Percentiles rank a stretch among this genome's conserved stretches.
phyloP scores from a whole-genome alignment of 2,329 filamentous ascomycete genomes.

The Clathrospora elynae region DNA sequence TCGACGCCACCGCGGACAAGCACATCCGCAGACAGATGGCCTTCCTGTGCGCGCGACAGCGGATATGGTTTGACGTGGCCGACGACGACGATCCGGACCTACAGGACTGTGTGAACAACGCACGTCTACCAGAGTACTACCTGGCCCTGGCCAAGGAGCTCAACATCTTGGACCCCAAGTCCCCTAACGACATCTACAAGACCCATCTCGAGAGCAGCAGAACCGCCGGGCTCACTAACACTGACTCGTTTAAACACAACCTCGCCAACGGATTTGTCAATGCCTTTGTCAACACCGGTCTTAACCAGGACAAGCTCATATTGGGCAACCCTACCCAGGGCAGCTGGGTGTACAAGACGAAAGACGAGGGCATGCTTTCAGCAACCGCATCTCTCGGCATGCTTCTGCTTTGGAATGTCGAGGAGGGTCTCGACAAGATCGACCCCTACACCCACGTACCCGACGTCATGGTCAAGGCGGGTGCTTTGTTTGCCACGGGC shows the following conservation, averaged over 20 bases:
- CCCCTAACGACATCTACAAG: conserved; percentile 99
- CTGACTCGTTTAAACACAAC: conserved; percentile 95
- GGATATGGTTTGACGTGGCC: conserved; percentile 78
- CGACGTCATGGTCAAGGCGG: conserved; percentile 86
- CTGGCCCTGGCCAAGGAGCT: conserved; percentile 92
- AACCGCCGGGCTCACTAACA: conserved; percentile 89
- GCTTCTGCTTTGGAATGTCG: conserved; percentile 90
- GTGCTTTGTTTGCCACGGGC: conserved; percentile 89
- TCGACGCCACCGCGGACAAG: conserved; percentile 78
- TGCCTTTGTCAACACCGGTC: conserved; percentile 94
- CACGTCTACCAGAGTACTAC: conserved; percentile 87
- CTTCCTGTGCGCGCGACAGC: conserved; percentile 88
- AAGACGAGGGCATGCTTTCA: conserved; percentile 96
- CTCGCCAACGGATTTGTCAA: conserved; percentile 96
- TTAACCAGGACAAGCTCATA: conserved; percentile 97
- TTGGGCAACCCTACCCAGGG: conserved; percentile 80
- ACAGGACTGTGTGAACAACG: conserved; percentile 83
- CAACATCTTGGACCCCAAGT: conserved; percentile 95
- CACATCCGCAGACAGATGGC: conserved; percentile 90
- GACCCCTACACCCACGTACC: conserved; percentile 88
- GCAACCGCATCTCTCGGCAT: conserved; percentile 93
- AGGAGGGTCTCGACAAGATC: conserved; percentile 88
- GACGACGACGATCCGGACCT: conserved; percentile 76
- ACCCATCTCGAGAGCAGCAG: conserved; percentile 95
- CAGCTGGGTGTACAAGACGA: conserved; percentile 99